Conservation (phyloP, 2,329 filamentous ascomycete genomes). For the Davidsoniella eucalypti region DNA sequence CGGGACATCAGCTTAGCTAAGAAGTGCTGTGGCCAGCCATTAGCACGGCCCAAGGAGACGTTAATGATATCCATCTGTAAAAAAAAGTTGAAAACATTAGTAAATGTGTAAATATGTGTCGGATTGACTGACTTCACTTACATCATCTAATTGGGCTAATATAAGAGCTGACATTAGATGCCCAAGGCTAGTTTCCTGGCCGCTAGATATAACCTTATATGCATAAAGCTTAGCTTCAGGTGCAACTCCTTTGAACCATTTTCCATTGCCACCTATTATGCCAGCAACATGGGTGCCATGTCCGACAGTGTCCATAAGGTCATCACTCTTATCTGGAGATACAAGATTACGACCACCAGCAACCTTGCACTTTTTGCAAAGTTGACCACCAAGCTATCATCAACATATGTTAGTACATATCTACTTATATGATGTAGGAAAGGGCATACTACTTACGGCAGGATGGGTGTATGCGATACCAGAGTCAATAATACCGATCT, state of each 20-base stretch:
- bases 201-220: conserved; percentile 9
- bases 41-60: conserved; percentile 21
- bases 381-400: conserved; percentile 23
- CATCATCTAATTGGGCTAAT: conserved; percentile 20
- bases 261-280: conserved; percentile 14
- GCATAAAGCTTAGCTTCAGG: conserved; percentile 15
- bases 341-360: conserved; percentile 24
- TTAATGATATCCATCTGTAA: conserved; percentile 19
- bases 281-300: conserved; percentile 23
- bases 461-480: conserved; percentile 25
- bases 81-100: neutral
- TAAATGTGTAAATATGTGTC: conserved; percentile 13
- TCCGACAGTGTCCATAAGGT: conserved; percentile 13
- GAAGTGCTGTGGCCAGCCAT: conserved; percentile 23
- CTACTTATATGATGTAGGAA: neutral
- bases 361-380: conserved; percentile 23
- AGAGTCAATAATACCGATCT: no score
- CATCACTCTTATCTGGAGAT: conserved; percentile 14
- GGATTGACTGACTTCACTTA: conserved; percentile 14
- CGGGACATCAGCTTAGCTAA: conserved; percentile 26
- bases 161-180: conserved; percentile 20
- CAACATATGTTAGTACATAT: no score
- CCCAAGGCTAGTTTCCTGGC: conserved; percentile 15
- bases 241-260: conserved; percentile 15
- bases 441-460: conserved; percentile 3